Conservation (phyloP, 441 rosid genomes). For the Croton setiger region DNA sequence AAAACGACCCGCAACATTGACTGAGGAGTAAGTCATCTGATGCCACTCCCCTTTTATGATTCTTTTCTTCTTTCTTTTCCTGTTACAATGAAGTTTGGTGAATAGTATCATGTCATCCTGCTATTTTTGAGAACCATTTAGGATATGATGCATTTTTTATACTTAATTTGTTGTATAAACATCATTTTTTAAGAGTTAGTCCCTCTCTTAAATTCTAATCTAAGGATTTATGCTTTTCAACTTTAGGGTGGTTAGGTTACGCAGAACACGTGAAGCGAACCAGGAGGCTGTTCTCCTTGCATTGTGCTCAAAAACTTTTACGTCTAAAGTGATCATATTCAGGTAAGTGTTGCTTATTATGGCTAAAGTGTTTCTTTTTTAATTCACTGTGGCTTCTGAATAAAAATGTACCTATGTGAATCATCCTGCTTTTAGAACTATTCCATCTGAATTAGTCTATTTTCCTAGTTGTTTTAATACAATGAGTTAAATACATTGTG, state of each 20-base stretch:
- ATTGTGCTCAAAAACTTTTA: slow-evolving; percentile 85
- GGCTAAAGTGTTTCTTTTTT: slow-evolving; percentile 14
- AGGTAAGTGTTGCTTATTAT: slow-evolving; percentile 42
- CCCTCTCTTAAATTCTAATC: neutral
- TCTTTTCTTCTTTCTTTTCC: neutral
- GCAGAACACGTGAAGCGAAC: slow-evolving; percentile 81
- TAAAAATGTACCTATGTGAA: neutral
- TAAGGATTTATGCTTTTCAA: slow-evolving; percentile 16
- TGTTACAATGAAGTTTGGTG: neutral
- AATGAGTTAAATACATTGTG: neutral
- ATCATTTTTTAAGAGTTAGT: neutral
- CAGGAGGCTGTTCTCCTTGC: slow-evolving; percentile 96
- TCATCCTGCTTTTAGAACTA: neutral
- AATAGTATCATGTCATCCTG: slow-evolving; percentile 7
- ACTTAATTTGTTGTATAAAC: slow-evolving; percentile 6
- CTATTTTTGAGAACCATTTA: slow-evolving; percentile 9
- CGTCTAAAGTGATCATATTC: slow-evolving; percentile 78
- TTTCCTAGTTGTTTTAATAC: neutral
- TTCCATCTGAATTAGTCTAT: neutral
- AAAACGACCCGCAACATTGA: slow-evolving; percentile 78
- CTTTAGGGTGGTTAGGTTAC: slow-evolving; percentile 86
- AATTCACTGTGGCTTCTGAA: neutral
- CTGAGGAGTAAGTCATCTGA: slow-evolving; percentile 69
- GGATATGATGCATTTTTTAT: neutral
- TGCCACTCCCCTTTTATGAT: slow-evolving; percentile 2